Evolutionary conservation across 179 eudicot species (phyloP).

Genomic region (Silene vulgaris): DNA sequence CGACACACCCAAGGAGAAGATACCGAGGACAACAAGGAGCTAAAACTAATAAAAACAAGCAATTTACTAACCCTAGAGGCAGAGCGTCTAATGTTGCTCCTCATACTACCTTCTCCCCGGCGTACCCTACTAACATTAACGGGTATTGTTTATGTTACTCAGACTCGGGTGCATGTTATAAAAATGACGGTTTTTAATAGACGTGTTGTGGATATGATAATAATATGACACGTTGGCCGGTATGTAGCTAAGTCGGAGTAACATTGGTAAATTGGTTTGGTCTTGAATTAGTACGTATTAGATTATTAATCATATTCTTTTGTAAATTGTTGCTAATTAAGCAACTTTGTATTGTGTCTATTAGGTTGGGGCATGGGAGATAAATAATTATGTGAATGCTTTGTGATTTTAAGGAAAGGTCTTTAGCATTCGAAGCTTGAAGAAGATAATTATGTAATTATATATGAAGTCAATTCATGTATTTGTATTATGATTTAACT

Average conservation of each 20-base stretch:
- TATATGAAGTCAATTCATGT: conserved; percentile 1
- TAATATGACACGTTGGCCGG: neutral
- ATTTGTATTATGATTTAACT: neutral
- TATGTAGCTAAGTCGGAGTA: neutral
- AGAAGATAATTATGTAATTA: neutral
- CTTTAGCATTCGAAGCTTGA: neutral
- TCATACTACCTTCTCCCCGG: conserved; percentile 8
- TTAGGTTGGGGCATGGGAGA: neutral
- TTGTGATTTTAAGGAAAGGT: neutral
- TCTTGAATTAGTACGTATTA: neutral
- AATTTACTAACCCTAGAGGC: conserved; percentile 12
- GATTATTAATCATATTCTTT: neutral
- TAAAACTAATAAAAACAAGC: conserved; percentile 26
- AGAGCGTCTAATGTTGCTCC: neutral
- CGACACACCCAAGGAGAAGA: conserved; percentile 29
- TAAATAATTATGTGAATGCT: neutral
- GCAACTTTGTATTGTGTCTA: neutral
- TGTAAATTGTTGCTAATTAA: neutral
- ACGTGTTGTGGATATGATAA: neutral
- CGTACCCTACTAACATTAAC: conserved; percentile 15
- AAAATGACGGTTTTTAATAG: neutral
- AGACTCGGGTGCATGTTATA: neutral
- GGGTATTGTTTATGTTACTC: conserved; percentile 9
- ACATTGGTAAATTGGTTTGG: no score
- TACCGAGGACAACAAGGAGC: conserved; percentile 14